Percentiles rank a stretch among this genome's conserved stretches.
phyloP scores from a whole-genome alignment of 2,329 filamentous ascomycete species.

The Fusarium anguioides region DNA sequence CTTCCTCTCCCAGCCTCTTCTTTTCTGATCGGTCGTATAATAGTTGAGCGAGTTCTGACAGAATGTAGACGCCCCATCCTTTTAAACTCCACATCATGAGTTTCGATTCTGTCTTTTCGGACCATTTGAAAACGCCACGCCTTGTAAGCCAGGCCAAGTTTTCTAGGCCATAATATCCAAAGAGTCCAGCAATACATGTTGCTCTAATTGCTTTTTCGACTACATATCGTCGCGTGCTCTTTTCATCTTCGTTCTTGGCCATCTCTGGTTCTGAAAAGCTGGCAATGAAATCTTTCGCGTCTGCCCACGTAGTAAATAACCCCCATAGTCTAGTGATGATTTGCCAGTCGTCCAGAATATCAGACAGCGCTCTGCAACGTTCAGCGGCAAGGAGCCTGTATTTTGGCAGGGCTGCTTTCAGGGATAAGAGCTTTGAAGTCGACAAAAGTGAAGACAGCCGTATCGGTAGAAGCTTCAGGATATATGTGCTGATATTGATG shows the following conservation, averaged over 20 bases:
- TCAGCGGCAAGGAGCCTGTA: not conserved
- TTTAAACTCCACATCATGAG: slow-evolving; percentile 22
- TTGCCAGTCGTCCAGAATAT: slow-evolving; percentile 38
- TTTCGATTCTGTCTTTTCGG: slow-evolving; percentile 15
- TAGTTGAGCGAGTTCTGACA: slow-evolving; percentile 18
- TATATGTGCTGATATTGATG: accelerated
- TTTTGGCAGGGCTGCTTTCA: not conserved
- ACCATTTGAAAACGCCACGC: slow-evolving; percentile 3
- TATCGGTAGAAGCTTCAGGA: not conserved
- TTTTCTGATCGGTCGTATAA: slow-evolving; percentile 3
- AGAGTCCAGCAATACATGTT: slow-evolving; percentile 11
- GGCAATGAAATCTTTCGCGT: slow-evolving; percentile 16
- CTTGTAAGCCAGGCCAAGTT: slow-evolving; percentile 21
- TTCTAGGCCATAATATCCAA: slow-evolving; percentile 14
- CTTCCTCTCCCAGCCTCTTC: not conserved
- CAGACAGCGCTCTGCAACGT: slow-evolving; percentile 5
- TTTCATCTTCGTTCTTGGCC: not conserved
- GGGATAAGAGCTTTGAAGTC: accelerated
- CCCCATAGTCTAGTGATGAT: slow-evolving; percentile 33
- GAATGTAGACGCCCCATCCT: slow-evolving; percentile 16
- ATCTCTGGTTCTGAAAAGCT: accelerated
- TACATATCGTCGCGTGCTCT: not conserved
- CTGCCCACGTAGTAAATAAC: slow-evolving; percentile 8
- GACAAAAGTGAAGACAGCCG: not conserved
- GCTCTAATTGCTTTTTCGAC: not conserved